These are phyloP conservation scores for Candida nitratophila DNA, from an alignment of 805 yeast genomes.

Conservation along the genomic window DNA sequence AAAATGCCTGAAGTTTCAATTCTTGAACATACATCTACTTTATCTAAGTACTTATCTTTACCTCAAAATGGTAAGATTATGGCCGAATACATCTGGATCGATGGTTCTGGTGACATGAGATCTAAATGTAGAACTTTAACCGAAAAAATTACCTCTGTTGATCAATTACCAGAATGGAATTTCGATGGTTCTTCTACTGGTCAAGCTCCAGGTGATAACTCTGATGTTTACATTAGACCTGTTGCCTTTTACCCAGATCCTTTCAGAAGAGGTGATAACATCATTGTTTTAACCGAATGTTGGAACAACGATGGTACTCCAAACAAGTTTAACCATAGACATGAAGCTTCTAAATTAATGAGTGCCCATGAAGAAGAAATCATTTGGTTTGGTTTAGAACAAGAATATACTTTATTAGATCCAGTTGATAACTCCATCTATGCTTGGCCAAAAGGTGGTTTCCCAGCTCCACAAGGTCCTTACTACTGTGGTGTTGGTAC, in stretches of 20 bases:
- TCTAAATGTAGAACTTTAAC: conserved; percentile 87
- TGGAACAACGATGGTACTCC: conserved; percentile 99
- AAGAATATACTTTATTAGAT: conserved; percentile 96
- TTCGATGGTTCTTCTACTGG: conserved; percentile 98
- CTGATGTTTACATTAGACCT: conserved; percentile 94
- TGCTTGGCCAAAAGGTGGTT: conserved; percentile 99
- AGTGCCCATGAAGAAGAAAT: conserved; percentile 78
- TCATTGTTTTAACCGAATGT: conserved; percentile 91
- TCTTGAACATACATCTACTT: conserved; percentile 67
- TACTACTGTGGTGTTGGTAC: conserved; percentile 99
- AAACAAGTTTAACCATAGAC: conserved; percentile 97
- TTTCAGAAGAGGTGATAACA: conserved; percentile 96
- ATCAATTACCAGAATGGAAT: conserved; percentile 97
- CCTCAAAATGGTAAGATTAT: conserved; percentile 81
- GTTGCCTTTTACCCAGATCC: conserved; percentile 94
- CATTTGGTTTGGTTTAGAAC: conserved; percentile 98
- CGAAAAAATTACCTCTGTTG: conserved; percentile 61
- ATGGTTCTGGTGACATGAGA: conserved; percentile 83
- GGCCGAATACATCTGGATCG: conserved; percentile 98
- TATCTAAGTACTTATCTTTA: conserved; percentile 76
- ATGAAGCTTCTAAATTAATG: conserved; percentile 92
- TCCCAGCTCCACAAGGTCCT: conserved; percentile 99
- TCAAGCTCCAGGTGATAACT: conserved; percentile 97
- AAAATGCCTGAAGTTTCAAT: conserved; percentile 22
- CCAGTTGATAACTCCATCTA: conserved; percentile 73